These are phyloP conservation scores for Phaseolus coccineus DNA, from an alignment of 331 rosid genomes.

Conservation along the genomic window DNA sequence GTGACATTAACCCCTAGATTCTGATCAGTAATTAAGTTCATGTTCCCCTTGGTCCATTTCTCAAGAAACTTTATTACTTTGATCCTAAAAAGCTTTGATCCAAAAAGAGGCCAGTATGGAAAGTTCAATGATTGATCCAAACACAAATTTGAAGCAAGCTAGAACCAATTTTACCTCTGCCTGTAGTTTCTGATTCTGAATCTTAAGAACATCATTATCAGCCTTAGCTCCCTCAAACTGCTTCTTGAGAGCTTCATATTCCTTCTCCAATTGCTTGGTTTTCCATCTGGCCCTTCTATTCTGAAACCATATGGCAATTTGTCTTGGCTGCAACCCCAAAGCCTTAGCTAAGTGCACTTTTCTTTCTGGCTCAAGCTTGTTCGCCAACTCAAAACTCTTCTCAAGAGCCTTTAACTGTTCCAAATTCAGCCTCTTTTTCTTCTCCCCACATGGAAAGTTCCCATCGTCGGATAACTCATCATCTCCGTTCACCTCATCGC, in stretches of 20 bases:
- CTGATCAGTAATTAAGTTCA: neutral
- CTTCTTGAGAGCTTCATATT: slow-evolving; percentile 65
- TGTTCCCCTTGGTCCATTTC: neutral
- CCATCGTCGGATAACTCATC: slow-evolving; percentile 89
- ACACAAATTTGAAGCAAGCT: neutral
- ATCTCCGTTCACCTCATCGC: slow-evolving; percentile 55
- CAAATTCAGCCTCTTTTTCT: slow-evolving; percentile 79
- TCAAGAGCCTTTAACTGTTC: slow-evolving; percentile 85
- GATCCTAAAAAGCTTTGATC: neutral
- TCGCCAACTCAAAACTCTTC: slow-evolving; percentile 85
- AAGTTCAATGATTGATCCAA: slow-evolving; percentile 18
- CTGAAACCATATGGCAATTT: slow-evolving; percentile 88
- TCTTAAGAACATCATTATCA: slow-evolving; percentile 68
- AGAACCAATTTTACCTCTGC: slow-evolving; percentile 62
- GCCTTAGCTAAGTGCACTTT: slow-evolving; percentile 78
- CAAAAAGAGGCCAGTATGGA: neutral
- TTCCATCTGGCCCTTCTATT: slow-evolving; percentile 90
- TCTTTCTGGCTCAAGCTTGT: slow-evolving; percentile 86
- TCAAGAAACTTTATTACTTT: neutral
- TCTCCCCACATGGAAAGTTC: slow-evolving; percentile 68
- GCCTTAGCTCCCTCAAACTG: slow-evolving; percentile 70
- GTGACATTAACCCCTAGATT: neutral
- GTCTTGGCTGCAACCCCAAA: slow-evolving; percentile 77
- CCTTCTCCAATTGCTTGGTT: slow-evolving; percentile 78
- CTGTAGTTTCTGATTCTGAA: slow-evolving; percentile 71